Evolutionary conservation across 768 basidiomycete genomes (phyloP).

Genomic region (Clitopilus hobsonii): DNA sequence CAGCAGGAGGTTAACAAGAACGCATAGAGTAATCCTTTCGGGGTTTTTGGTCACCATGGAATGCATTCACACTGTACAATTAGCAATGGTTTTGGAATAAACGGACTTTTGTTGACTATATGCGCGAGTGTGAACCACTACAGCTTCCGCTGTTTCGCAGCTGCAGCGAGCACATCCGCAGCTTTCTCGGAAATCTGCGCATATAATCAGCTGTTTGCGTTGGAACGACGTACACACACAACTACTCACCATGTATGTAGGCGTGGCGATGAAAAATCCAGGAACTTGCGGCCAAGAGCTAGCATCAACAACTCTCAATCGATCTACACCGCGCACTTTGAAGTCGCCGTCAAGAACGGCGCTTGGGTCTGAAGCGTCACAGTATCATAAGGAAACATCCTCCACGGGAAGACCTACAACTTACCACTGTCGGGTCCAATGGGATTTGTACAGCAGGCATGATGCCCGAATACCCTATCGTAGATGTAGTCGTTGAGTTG

Average conservation of each 20-base stretch:
- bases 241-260: slow-evolving; percentile 23
- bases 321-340: slow-evolving; percentile 22
- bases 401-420: background rate
- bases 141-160: slow-evolving; percentile 5
- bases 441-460: slow-evolving; percentile 25
- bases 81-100: no score
- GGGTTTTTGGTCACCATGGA: background rate
- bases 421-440: slow-evolving; percentile 21
- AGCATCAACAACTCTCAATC: slow-evolving; percentile 24
- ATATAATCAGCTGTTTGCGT: background rate
- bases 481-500: slow-evolving; percentile 20
- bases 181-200: slow-evolving; percentile 25
- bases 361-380: slow-evolving; percentile 13
- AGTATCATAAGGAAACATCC: background rate
- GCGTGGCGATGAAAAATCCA: slow-evolving; percentile 26
- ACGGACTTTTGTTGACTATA: no score
- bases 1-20: slow-evolving; percentile 14
- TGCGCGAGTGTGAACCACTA: no score
- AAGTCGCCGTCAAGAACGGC: slow-evolving; percentile 26
- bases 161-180: slow-evolving; percentile 19
- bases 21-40: no score
- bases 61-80: background rate
- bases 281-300: slow-evolving; percentile 26
- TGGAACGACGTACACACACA: background rate
- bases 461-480: slow-evolving; percentile 23